phyloP scores from a whole-genome alignment of 2,329 filamentous ascomycete species.

The Nigrospora osmanthi region DNA sequence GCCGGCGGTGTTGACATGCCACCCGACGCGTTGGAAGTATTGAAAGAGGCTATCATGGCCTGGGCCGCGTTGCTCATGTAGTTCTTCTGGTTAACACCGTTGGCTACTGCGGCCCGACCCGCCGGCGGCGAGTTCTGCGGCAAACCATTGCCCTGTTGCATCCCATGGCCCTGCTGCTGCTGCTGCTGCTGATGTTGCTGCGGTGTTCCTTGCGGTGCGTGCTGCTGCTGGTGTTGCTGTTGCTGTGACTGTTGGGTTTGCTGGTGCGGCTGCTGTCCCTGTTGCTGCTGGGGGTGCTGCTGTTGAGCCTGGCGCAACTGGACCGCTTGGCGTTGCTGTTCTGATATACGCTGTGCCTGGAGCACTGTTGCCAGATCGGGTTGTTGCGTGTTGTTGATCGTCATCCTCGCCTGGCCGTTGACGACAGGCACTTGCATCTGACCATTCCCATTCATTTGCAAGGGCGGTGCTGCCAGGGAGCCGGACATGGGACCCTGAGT shows the following conservation, averaged over 20 bases:
- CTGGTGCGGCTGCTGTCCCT: conserved; percentile 26
- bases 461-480: conserved; percentile 38
- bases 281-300: conserved; percentile 23
- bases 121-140: conserved; percentile 32
- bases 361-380: conserved; percentile 49
- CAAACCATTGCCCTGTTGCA: conserved; percentile 27
- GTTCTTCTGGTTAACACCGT: conserved; percentile 40
- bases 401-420: conserved; percentile 53
- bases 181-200: conserved; percentile 15
- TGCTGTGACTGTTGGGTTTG: conserved; percentile 21
- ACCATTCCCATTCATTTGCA: conserved; percentile 57
- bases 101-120: conserved; percentile 32
- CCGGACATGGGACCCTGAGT: conserved; percentile 41
- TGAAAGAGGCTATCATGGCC: conserved; percentile 42
- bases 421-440: conserved; percentile 63
- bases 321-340: conserved; percentile 50
- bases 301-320: conserved; percentile 35
- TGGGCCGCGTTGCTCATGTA: conserved; percentile 43
- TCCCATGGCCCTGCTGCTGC: conserved; percentile 20
- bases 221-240: conserved; percentile 18
- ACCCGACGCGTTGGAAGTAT: conserved; percentile 31
- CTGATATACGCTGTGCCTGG: conserved; percentile 59
- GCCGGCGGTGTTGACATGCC: conserved; percentile 34
- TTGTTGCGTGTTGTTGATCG: conserved; percentile 33
- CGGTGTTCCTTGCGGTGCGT: conserved; percentile 27